A percentile compares a stretch with the other conserved stretches of the same genome.
These are phyloP conservation scores for Aeschynomene evenia DNA, from an alignment of 306 rosid species.

Conservation along the genomic window DNA sequence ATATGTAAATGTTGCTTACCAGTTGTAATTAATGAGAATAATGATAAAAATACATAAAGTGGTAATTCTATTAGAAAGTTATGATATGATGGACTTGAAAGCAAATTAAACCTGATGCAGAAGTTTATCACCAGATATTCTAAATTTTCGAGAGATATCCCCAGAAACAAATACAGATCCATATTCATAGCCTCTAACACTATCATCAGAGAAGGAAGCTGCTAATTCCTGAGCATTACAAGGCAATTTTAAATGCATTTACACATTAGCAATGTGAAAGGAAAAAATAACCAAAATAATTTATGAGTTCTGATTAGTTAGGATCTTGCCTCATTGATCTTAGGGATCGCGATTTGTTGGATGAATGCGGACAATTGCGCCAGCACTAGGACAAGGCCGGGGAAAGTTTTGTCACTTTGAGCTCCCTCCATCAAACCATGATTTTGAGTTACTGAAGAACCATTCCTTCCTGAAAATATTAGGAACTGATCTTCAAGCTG, in stretches of 20 bases:
- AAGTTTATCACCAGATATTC: slow-evolving; percentile 67
- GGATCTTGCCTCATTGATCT: slow-evolving; percentile 69
- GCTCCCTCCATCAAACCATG: slow-evolving; percentile 54
- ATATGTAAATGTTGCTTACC: not conserved
- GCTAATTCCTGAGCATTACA: slow-evolving; percentile 67
- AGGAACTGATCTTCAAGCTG: slow-evolving; percentile 66
- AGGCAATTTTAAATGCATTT: slow-evolving; percentile 27
- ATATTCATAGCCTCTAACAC: slow-evolving; percentile 57
- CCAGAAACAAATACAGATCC: slow-evolving; percentile 72
- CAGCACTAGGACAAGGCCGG: slow-evolving; percentile 77
- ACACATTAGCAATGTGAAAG: not conserved
- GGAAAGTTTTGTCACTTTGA: slow-evolving; percentile 63
- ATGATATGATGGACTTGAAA: slow-evolving; percentile 15
- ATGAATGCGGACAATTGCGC: slow-evolving; percentile 77
- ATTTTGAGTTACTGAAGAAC: slow-evolving; percentile 47
- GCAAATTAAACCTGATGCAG: slow-evolving; percentile 69
- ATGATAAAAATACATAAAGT: not conserved
- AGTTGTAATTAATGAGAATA: too few species aligned
- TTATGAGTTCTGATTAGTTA: slow-evolving; percentile 8
- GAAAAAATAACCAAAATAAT: slow-evolving; percentile 23
- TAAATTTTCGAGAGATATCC: slow-evolving; percentile 72
- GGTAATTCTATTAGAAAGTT: not conserved
- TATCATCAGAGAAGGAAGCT: slow-evolving; percentile 67
- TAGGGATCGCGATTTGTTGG: slow-evolving; percentile 77
- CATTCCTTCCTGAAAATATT: slow-evolving; percentile 58